Evolutionary conservation across 306 rosid species (phyloP).

Genomic region (Heteromeles arbutifolia): DNA sequence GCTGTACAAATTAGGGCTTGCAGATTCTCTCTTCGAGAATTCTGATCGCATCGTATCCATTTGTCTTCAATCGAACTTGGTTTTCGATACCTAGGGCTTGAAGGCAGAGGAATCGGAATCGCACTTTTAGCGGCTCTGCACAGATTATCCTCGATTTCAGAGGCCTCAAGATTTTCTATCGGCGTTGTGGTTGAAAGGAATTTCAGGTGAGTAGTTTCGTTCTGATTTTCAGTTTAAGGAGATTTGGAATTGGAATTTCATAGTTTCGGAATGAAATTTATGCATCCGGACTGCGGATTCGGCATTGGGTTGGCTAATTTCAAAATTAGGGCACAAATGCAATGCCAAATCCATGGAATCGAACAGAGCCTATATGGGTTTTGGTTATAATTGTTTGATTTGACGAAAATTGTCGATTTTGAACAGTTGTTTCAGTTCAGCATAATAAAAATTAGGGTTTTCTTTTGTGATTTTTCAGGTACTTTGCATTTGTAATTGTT

Average conservation of each 20-base stretch:
- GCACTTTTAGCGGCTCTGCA: not conserved
- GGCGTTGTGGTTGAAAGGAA: not conserved
- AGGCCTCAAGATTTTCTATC: not conserved
- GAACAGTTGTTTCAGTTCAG: not conserved
- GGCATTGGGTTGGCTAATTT: not conserved
- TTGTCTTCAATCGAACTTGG: not conserved
- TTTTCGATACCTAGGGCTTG: not conserved
- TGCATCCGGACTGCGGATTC: not conserved
- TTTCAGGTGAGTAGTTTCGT: not conserved
- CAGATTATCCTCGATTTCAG: not conserved
- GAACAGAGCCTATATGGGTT: not conserved
- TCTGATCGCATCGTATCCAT: not conserved
- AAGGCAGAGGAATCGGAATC: not conserved
- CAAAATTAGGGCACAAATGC: not conserved
- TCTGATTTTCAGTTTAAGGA: not conserved
- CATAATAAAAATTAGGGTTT: not conserved
- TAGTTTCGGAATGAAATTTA: not conserved
- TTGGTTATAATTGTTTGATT: not conserved
- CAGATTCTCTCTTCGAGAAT: not conserved
- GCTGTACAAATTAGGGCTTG: not conserved
- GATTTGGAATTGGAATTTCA: not conserved
- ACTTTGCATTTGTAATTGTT: not conserved
- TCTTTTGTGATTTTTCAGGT: constrained; percentile 5
- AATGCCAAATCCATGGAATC: not conserved
- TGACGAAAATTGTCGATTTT: not conserved